phyloP scores from a whole-genome alignment of 768 basidiomycete species.

The Amylocystis lapponica region DNA sequence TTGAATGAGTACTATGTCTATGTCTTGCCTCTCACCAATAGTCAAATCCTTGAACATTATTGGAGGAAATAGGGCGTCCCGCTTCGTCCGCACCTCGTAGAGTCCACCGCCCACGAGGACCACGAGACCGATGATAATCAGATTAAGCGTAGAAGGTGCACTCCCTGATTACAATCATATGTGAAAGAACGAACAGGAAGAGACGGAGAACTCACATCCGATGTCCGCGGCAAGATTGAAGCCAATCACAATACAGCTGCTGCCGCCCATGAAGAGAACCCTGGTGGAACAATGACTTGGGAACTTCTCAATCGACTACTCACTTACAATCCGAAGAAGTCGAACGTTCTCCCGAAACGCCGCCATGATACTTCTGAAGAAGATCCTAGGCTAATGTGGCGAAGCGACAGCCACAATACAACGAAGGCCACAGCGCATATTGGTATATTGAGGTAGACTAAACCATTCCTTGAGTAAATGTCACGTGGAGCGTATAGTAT shows the following conservation, averaged over 20 bases:
- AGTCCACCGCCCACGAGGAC: conserved; percentile 54
- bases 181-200: conserved; percentile 8
- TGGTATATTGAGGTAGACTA: conserved; percentile 83
- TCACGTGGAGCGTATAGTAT: conserved; percentile 4
- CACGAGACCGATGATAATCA: conserved; percentile 50
- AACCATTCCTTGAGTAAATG: background rate
- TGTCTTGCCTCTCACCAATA: conserved; percentile 41
- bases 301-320: too few species aligned
- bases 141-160: conserved; percentile 50
- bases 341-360: conserved; percentile 51
- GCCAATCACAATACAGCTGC: conserved; percentile 69
- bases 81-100: conserved; percentile 61
- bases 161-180: conserved; percentile 44
- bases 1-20: conserved; percentile 2
- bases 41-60: conserved; percentile 54
- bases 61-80: conserved; percentile 69
- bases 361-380: conserved; percentile 50
- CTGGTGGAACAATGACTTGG: conserved; percentile 32
- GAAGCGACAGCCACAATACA: conserved; percentile 57
- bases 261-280: conserved; percentile 67
- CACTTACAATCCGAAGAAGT: conserved; percentile 74
- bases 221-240: conserved; percentile 67
- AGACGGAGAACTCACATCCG: conserved; percentile 51
- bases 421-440: conserved; percentile 56
- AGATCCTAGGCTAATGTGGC: conserved; percentile 42